Evolutionary conservation across 2,329 filamentous ascomycete species (phyloP).

Genomic region (Fusarium mangiferae): DNA sequence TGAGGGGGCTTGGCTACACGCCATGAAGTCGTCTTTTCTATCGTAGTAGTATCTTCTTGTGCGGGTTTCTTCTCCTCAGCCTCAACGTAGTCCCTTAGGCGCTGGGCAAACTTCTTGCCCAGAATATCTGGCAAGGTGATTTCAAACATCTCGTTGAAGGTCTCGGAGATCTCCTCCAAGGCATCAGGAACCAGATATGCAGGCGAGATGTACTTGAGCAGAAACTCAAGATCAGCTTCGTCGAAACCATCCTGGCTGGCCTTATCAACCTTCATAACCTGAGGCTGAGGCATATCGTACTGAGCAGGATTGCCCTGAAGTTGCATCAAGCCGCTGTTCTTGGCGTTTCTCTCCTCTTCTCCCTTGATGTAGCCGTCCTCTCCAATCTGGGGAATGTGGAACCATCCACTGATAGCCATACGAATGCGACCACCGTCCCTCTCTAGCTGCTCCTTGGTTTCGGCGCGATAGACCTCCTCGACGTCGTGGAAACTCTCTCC

Average conservation of each 20-base stretch:
- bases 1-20: slow-evolving; percentile 87
- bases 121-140: slow-evolving; percentile 85
- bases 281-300: slow-evolving; percentile 81
- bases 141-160: slow-evolving; percentile 85
- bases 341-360: slow-evolving; percentile 86
- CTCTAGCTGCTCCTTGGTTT: slow-evolving; percentile 66
- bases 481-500: slow-evolving; percentile 99
- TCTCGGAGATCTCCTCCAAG: slow-evolving; percentile 80
- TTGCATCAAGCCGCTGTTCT: slow-evolving; percentile 91
- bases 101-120: slow-evolving; percentile 77
- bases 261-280: slow-evolving; percentile 60
- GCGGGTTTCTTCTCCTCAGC: slow-evolving; percentile 66
- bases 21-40: slow-evolving; percentile 72
- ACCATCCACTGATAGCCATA: slow-evolving; percentile 99
- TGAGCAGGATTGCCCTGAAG: slow-evolving; percentile 90
- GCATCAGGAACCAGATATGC: slow-evolving; percentile 94
- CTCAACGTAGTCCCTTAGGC: slow-evolving; percentile 77
- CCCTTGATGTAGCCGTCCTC: slow-evolving; percentile 92
- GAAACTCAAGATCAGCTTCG: slow-evolving; percentile 85
- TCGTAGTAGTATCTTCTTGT: slow-evolving; percentile 61
- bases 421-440: slow-evolving; percentile 81
- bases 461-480: slow-evolving; percentile 90
- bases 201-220: slow-evolving; percentile 89
- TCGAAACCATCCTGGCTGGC: slow-evolving; percentile 70
- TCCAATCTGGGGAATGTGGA: slow-evolving; percentile 94